Percentiles rank a stretch among this genome's conserved stretches.
These are phyloP conservation scores for Chaetomium olivaceum DNA, from an alignment of 2,329 filamentous ascomycete genomes.

Conservation along the genomic window DNA sequence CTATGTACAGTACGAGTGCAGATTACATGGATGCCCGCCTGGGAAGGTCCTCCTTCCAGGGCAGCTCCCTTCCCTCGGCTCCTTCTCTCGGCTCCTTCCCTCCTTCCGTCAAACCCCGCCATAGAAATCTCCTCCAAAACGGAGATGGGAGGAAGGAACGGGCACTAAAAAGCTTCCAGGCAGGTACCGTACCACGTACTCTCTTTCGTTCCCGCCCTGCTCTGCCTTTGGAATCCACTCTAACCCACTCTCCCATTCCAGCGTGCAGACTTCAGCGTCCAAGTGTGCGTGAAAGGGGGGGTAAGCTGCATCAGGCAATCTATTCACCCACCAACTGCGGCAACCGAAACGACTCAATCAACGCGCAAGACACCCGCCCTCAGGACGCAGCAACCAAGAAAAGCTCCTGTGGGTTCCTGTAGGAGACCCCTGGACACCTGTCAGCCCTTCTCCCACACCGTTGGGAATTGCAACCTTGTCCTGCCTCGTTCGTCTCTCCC, in stretches of 20 bases:
- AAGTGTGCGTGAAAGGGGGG: slow-evolving; percentile 5
- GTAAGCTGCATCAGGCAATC: slow-evolving; percentile 25
- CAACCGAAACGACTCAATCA: not conserved
- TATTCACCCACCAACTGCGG: slow-evolving; percentile 20
- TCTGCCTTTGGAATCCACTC: not conserved
- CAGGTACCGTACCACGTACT: not conserved
- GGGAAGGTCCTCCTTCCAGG: not conserved
- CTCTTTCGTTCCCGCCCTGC: not conserved
- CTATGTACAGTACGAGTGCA: too few relatives aligned
- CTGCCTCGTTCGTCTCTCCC: not conserved
- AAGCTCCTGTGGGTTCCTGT: not conserved
- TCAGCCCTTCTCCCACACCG: slow-evolving; percentile 19
- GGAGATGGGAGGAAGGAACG: not conserved
- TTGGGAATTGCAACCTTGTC: not conserved
- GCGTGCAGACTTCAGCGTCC: too few relatives aligned
- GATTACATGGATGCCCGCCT: too few relatives aligned
- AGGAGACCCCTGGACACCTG: slow-evolving; percentile 11
- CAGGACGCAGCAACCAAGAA: not conserved
- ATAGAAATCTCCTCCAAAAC: too few relatives aligned
- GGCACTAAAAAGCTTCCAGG: not conserved
- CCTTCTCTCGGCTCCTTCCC: too few relatives aligned
- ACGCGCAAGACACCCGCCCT: not conserved
- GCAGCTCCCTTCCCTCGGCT: too few relatives aligned
- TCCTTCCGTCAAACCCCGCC: too few relatives aligned
- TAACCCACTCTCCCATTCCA: too few relatives aligned